Percentiles rank a stretch among this genome's conserved stretches.
Conservation (phyloP, 116 monocot species). For the Posidonia oceanica region DNA sequence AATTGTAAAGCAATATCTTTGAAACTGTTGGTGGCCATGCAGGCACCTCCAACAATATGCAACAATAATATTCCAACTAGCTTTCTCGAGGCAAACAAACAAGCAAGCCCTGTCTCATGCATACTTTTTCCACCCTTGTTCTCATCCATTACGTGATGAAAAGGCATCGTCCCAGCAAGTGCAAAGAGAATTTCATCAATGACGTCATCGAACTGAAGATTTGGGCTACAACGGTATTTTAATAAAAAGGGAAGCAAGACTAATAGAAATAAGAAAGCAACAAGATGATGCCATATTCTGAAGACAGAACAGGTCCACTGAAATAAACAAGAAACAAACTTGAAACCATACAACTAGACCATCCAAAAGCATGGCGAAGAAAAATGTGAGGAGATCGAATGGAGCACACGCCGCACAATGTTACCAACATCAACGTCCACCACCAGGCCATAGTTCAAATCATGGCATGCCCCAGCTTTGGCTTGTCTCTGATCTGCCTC, state of each 20-base stretch:
- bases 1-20: neutral
- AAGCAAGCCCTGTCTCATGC: neutral
- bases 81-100: neutral
- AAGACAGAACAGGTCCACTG: neutral
- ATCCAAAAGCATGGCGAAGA: neutral
- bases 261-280: neutral
- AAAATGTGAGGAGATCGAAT: neutral
- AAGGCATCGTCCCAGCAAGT: too few species aligned
- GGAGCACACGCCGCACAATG: neutral
- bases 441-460: neutral
- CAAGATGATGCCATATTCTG: neutral
- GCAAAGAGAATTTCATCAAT: too few species aligned
- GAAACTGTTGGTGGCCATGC: neutral
- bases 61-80: neutral
- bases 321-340: neutral
- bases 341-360: neutral
- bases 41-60: neutral
- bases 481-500: neutral
- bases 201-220: too few species aligned
- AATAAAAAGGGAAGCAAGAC: too few species aligned
- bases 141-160: too few species aligned
- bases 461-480: neutral
- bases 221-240: too few species aligned
- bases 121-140: too few species aligned
- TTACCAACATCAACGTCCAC: neutral